Conservation (phyloP, 1,284 basidiomycete genomes). For the Melanopsichium pennsylvanicum region DNA sequence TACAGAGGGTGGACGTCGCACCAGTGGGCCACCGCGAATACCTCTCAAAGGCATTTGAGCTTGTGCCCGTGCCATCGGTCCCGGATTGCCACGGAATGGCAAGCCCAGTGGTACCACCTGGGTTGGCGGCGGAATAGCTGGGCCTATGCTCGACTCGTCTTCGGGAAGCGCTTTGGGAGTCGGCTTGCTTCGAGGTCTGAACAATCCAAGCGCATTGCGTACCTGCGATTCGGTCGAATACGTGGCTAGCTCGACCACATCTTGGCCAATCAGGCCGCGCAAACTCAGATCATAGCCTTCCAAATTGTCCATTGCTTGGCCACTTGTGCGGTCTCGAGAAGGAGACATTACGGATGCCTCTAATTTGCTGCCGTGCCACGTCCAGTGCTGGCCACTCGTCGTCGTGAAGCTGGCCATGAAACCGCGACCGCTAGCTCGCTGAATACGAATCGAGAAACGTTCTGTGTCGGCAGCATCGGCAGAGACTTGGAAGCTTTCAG, state of each 20-base stretch:
- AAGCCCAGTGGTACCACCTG: constrained; percentile 30
- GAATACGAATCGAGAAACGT: constrained; percentile 20
- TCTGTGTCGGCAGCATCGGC: constrained; percentile 7
- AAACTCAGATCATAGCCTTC: constrained; percentile 30
- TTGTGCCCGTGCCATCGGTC: neutral
- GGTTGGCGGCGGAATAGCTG: constrained; percentile 11
- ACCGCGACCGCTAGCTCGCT: constrained; percentile 12
- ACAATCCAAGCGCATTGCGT: constrained; percentile 36
- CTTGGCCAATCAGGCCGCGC: neutral
- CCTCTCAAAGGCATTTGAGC: constrained; percentile 23
- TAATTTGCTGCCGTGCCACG: constrained; percentile 24
- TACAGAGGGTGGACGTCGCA: constrained; percentile 11
- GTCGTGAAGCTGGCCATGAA: constrained; percentile 19
- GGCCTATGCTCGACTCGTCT: constrained; percentile 4
- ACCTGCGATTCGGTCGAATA: constrained; percentile 40
- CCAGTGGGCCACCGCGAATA: constrained; percentile 39
- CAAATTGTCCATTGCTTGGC: neutral
- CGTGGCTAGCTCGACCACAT: constrained; percentile 25
- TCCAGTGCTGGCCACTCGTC: constrained; percentile 24
- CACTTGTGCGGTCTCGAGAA: neutral
- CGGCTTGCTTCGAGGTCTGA: constrained; percentile 22
- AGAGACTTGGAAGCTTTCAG: constrained; percentile 5
- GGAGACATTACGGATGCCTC: constrained; percentile 27
- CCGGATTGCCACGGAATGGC: constrained; percentile 7
- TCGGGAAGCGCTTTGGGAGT: constrained; percentile 19